These are phyloP conservation scores for Aspergillus sparsus DNA, from an alignment of 495 filamentous ascomycete species.

Conservation along the genomic window DNA sequence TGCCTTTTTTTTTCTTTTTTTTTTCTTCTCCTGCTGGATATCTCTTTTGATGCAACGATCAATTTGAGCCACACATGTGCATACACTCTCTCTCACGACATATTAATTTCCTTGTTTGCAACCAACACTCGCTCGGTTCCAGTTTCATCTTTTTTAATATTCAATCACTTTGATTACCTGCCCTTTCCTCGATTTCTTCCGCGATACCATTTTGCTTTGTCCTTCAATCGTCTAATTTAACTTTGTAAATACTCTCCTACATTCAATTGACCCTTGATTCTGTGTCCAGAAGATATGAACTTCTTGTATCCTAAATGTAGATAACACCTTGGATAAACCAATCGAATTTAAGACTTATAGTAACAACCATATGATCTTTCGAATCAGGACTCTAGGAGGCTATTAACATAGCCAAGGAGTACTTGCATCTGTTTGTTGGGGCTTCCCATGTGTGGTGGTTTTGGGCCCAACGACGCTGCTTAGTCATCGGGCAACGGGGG, in stretches of 20 bases:
- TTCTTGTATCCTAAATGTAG: too few relatives aligned
- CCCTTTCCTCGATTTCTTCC: not conserved
- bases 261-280: not conserved
- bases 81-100: not conserved
- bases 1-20: slow-evolving; percentile 10
- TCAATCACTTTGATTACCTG: not conserved
- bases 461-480: not conserved
- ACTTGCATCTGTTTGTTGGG: too few relatives aligned
- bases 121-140: not conserved
- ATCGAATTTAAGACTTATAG: too few relatives aligned
- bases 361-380: too few relatives aligned
- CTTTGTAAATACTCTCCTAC: not conserved
- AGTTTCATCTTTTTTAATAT: not conserved
- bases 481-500: not conserved
- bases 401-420: too few relatives aligned
- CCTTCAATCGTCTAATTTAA: not conserved
- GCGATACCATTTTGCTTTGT: not conserved
- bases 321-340: too few relatives aligned
- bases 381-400: too few relatives aligned
- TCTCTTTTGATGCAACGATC: not conserved
- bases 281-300: too few relatives aligned
- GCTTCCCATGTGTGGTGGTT: too few relatives aligned
- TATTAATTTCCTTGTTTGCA: not conserved
- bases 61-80: not conserved
- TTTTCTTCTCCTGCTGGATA: not conserved